Percentiles rank a stretch among this genome's conserved stretches.
phyloP scores from a whole-genome alignment of 1,139 yeast species.

The Barnettozyma hawaiiensis region DNA sequence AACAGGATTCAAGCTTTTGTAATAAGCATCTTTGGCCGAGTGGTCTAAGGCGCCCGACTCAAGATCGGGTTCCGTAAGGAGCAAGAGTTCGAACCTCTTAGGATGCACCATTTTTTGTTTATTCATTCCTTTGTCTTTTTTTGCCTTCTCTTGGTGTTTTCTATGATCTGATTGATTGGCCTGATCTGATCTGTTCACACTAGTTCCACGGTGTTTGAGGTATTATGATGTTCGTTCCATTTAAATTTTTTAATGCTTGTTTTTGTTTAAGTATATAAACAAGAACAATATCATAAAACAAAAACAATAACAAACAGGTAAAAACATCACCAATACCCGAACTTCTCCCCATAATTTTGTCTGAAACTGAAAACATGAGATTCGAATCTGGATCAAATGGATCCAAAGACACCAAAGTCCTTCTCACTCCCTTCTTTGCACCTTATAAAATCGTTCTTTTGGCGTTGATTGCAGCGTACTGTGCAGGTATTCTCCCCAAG shows the following conservation, averaged over 20 bases:
- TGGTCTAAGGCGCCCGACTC: conserved; percentile 19
- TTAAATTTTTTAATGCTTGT: too few species aligned
- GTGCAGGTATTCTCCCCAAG: conserved; percentile 32
- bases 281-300: too few species aligned
- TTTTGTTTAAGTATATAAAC: too few species aligned
- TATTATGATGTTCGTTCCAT: too few species aligned
- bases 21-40: conserved; percentile 16
- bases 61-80: conserved; percentile 15
- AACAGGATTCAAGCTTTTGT: too few species aligned
- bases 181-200: too few species aligned
- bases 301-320: too few species aligned
- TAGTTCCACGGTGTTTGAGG: too few species aligned
- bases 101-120: conserved; percentile 15
- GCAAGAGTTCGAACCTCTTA: conserved; percentile 18
- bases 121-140: too few species aligned
- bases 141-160: too few species aligned
- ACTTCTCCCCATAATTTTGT: too few species aligned
- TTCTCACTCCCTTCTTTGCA: conserved; percentile 31
- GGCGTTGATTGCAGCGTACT: conserved; percentile 34
- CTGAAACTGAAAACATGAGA: background rate
- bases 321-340: background rate
- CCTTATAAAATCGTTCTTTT: conserved; percentile 35
- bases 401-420: conserved; percentile 9
- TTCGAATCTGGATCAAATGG: background rate
- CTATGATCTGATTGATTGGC: too few species aligned